phyloP scores from a whole-genome alignment of 768 basidiomycete species.

The Agaricus bisporus region DNA sequence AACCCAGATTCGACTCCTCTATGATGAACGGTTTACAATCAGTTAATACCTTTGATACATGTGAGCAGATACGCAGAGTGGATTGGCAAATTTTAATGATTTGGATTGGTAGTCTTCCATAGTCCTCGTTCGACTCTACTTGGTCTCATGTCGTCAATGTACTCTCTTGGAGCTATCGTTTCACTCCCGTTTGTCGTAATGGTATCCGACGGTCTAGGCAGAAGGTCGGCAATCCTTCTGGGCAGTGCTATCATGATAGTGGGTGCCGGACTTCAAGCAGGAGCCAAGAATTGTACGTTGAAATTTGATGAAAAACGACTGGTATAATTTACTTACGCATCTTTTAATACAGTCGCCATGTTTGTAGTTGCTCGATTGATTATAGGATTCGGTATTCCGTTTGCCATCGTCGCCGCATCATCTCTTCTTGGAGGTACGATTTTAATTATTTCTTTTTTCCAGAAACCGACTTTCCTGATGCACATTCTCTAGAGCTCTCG shows the following conservation, averaged over 20 bases:
- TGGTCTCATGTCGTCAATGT: slow-evolving; percentile 53
- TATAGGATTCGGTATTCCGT: slow-evolving; percentile 53
- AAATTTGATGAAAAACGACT: background rate
- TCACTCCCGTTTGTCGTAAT: slow-evolving; percentile 48
- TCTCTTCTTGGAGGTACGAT: slow-evolving; percentile 49
- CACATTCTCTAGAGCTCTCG: slow-evolving; percentile 41
- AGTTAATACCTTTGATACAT: slow-evolving; percentile 48
- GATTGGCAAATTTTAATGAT: background rate
- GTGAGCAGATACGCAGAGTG: slow-evolving; percentile 23
- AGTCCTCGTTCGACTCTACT: slow-evolving; percentile 47
- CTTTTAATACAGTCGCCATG: slow-evolving; percentile 39
- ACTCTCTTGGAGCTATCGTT: slow-evolving; percentile 52
- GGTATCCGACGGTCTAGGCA: slow-evolving; percentile 45
- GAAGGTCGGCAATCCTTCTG: slow-evolving; percentile 42
- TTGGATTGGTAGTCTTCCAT: slow-evolving; percentile 44
- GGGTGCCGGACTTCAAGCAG: slow-evolving; percentile 40
- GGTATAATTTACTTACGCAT: background rate
- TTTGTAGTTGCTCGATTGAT: slow-evolving; percentile 52
- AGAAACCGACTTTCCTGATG: background rate
- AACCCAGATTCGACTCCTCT: slow-evolving; percentile 45
- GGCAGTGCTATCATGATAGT: slow-evolving; percentile 46
- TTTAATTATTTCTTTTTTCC: background rate
- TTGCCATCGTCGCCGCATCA: slow-evolving; percentile 60
- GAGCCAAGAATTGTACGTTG: slow-evolving; percentile 41
- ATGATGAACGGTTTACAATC: slow-evolving; percentile 63